Evolutionary conservation across 208 protist genomes (phyloP), one percentile per base, ranked within the genome.

Genomic region (Wallacemonas rigidus): DNA sequence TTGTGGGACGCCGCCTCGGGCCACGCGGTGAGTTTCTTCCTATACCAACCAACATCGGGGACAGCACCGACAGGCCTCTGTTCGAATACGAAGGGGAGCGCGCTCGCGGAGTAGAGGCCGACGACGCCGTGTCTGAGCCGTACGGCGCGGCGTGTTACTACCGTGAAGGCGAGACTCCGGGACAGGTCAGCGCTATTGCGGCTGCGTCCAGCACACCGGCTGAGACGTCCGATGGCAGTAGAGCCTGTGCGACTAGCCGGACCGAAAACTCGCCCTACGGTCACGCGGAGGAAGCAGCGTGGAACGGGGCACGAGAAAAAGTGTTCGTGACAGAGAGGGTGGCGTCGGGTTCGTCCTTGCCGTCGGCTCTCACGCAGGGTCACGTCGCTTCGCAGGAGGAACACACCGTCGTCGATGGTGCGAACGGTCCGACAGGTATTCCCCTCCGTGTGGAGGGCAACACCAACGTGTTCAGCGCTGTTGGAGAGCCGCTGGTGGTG

Each of bases 361-460:
- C 15, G 15, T 8, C 17, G 54, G 15, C 15, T 8, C 54, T 26
- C 26, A 26, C 26, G 26, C 26, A 26, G 26, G 26, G 26, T 26
- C 26, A 26, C 26, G 26, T 26, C 26, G 0, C 26, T 26, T 26
- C 26, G 26, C 26, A 26, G 26, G 26, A 26, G 54, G 54, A 58
- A 8, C 6, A 8, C 54, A 38, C 17, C 15, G 15, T 7, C 54
- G 15, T 38, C 35, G 15, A 7, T 58, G 57, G 5, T 12, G 57
- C 41, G 12, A 17, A 5, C 40, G 6, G 5, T 4, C 43, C 60
- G 6, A 65, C 7, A 4, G 60, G 60, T 17, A 65, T 65, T 8
- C 60, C 60, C 41, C 60, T 65, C 12, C 60, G 60, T 8, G 17
- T 65, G 11, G 60, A 65, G 8, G 60, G 60, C 60, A 50, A 14